phyloP scores from a whole-genome alignment of 495 filamentous ascomycete species.

The Penicillium diatomitis region DNA sequence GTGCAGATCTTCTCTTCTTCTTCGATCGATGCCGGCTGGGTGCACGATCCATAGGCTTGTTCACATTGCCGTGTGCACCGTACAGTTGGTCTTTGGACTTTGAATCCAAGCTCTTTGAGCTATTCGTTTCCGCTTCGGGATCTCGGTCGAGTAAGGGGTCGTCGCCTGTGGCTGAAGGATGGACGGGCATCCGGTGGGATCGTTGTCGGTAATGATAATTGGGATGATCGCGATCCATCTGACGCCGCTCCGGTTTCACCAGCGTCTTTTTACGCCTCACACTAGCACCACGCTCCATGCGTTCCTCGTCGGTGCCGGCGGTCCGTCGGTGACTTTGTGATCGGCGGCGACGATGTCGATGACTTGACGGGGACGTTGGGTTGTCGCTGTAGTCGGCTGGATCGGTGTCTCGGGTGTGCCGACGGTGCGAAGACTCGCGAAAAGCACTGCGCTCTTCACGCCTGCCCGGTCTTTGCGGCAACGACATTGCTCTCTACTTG shows the following conservation, averaged over 20 bases:
- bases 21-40: slow-evolving; percentile 34
- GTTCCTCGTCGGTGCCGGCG: slow-evolving; percentile 30
- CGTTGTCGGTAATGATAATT: slow-evolving; percentile 91
- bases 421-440: slow-evolving; percentile 61
- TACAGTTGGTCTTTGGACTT: slow-evolving; percentile 36
- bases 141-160: slow-evolving; percentile 74
- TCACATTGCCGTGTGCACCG: slow-evolving; percentile 30
- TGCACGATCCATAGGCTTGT: slow-evolving; percentile 41
- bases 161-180: slow-evolving; percentile 84
- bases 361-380: slow-evolving; percentile 27
- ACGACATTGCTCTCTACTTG: slow-evolving; percentile 44
- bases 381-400: slow-evolving; percentile 45
- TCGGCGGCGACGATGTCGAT: slow-evolving; percentile 25
- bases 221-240: slow-evolving; percentile 73
- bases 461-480: slow-evolving; percentile 54
- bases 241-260: slow-evolving; percentile 77
- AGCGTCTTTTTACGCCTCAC: slow-evolving; percentile 67
- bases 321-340: slow-evolving; percentile 27
- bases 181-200: slow-evolving; percentile 66
- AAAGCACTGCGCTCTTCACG: slow-evolving; percentile 52
- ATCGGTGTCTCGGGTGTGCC: slow-evolving; percentile 61
- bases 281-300: slow-evolving; percentile 25
- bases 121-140: slow-evolving; percentile 46
- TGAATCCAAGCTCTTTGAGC: slow-evolving; percentile 45
- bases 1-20: slow-evolving; percentile 40